A percentile compares a stretch with the other conserved stretches of the same genome.
Conservation (phyloP, 2,329 filamentous ascomycete species). For the Bipolaris zeicola region DNA sequence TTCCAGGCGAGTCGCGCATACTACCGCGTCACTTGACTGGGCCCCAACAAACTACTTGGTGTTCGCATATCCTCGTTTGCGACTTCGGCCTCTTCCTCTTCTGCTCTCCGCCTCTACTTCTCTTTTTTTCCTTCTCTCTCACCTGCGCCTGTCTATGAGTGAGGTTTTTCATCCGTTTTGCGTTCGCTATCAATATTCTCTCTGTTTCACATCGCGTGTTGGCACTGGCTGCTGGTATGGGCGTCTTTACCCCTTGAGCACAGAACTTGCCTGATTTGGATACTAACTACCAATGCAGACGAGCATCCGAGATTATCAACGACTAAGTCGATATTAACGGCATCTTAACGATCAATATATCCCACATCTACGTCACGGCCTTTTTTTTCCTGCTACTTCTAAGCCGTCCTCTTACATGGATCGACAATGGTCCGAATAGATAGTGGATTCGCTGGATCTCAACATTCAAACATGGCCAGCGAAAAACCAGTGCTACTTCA, state of each 20-base stretch:
- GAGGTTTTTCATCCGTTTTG: background rate
- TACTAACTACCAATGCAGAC: conserved; percentile 31
- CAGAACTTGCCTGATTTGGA: conserved; percentile 24
- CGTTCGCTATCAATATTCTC: conserved; percentile 4
- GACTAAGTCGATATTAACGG: conserved; percentile 21
- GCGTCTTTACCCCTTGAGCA: conserved; percentile 25
- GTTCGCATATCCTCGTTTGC: conserved; percentile 23
- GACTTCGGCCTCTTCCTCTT: conserved; percentile 10
- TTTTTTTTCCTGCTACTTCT: conserved; percentile 6
- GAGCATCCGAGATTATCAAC: conserved; percentile 31
- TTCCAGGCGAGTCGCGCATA: conserved; percentile 25
- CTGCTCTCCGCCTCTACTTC: conserved; percentile 9
- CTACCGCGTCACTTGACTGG: conserved; percentile 28
- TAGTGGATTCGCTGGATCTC: conserved; percentile 40
- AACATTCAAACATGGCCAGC: conserved; percentile 23
- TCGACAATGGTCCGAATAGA: conserved; percentile 43
- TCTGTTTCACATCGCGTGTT: conserved; percentile 20
- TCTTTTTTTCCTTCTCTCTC: conserved; percentile 9
- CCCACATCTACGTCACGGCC: conserved; percentile 23
- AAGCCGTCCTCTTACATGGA: conserved; percentile 24
- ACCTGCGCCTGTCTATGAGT: conserved; percentile 9
- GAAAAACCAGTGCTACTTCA: conserved; percentile 21
- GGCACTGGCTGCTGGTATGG: conserved; percentile 36
- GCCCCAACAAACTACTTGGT: conserved; percentile 12
- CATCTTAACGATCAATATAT: conserved; percentile 17